Conservation (phyloP, 768 basidiomycete species). For the Boletus insuetus region DNA sequence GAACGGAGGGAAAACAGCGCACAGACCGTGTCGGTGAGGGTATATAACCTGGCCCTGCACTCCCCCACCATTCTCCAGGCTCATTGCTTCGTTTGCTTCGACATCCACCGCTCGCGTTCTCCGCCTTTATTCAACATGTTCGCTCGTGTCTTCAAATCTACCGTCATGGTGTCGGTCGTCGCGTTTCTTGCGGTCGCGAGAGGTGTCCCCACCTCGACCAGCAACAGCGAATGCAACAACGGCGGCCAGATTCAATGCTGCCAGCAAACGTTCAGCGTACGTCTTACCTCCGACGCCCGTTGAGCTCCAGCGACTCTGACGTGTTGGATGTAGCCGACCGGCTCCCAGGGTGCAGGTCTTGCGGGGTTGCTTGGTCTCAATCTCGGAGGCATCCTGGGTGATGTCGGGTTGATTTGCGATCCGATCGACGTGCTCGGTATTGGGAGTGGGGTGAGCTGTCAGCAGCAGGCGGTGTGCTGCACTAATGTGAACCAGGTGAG, state of each 20-base stretch:
- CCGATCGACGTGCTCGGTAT: conserved; percentile 7
- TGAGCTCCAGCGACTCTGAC: neutral
- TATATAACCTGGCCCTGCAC: conserved; percentile 6
- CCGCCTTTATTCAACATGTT: conserved; percentile 8
- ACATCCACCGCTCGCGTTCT: neutral
- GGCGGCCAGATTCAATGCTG: conserved; percentile 12
- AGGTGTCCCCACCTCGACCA: neutral
- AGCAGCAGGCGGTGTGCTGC: conserved; percentile 11
- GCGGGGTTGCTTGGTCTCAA: neutral
- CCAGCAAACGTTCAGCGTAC: neutral
- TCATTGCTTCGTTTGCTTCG: neutral
- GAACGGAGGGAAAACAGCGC: neutral
- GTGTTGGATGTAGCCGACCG: neutral
- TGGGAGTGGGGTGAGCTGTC: neutral
- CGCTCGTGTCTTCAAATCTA: conserved; percentile 8
- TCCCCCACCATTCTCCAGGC: neutral
- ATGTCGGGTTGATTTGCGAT: conserved; percentile 1
- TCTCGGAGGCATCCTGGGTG: neutral
- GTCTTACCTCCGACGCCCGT: neutral
- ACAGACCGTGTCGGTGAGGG: conserved; percentile 7
- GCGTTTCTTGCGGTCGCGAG: conserved; percentile 4
- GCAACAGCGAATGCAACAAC: conserved; percentile 8
- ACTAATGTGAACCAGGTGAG: neutral
- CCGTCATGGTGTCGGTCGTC: conserved; percentile 8
- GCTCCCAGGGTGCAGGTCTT: neutral